Evolutionary conservation across 2,329 filamentous ascomycete species (phyloP), one percentile per base, ranked within the genome.

Genomic region (Tolypocladium ophioglossoides): DNA sequence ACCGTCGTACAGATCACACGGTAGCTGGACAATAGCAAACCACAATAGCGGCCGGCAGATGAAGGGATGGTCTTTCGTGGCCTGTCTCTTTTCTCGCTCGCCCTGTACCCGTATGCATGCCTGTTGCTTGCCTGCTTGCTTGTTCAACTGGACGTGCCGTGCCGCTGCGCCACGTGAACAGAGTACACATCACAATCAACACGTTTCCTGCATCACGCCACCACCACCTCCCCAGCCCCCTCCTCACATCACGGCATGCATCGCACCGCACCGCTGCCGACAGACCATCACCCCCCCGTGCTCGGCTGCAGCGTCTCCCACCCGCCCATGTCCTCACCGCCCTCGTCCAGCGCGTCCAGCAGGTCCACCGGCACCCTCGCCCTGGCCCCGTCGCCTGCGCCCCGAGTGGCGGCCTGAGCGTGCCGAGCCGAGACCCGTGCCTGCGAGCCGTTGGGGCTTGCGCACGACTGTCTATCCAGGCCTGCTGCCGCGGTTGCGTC

Each of bases 241-340:
- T 14, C 41, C 41, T 46, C 41, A 14, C 41, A 30, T 46, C 41
- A 32, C 44, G 24, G 12, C 44, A 18, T 32, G 41, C 41, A 30
- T 44, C 20, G 10, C 27, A 27, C 20, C 40, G 12, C 14, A 9
- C 41, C 22, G 41, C 22, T 18, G 2, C 20, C 11, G 10, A 3
- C 48, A 35, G 12, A 20, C 44, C n/a, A n/a, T 47, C 27, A 54
- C 16, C 39, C 49, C 49, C 50, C 30, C 38, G 44, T 55, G 52
- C 64, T 72, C 30, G 79, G 79, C 63, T 78, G 78, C 62, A 83
- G 61, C 5, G 78, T 77, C 61, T 82, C 77, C 78, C 79, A 83
- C 24, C 76, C 72, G 14, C 75, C 74, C 66, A 80, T 70, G 39
- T 75, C 76, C 38, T 68, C 68, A n/a, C 62, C 66, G 22, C 68